These are phyloP conservation scores for Adansonia rubrostipa DNA, from an alignment of 441 rosid genomes.

Conservation along the genomic window DNA sequence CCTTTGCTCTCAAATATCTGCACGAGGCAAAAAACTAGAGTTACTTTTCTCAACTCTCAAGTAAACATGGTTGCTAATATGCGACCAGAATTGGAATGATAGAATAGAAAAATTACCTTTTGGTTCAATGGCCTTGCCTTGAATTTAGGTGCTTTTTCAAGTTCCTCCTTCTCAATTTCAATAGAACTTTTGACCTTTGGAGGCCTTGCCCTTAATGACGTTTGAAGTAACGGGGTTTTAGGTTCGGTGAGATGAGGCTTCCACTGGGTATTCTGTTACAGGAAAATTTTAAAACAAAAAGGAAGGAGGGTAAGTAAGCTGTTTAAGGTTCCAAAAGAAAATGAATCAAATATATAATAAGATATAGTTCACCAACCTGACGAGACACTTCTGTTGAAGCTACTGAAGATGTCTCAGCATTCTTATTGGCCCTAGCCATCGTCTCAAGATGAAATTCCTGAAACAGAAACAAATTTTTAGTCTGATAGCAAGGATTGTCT, in stretches of 20 bases:
- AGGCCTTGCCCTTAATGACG: constrained; percentile 89
- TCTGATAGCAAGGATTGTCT: neutral
- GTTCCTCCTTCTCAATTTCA: constrained; percentile 86
- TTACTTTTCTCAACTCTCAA: neutral
- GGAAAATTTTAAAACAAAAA: neutral
- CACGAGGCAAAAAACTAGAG: constrained; percentile 25
- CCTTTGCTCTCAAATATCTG: constrained; percentile 98
- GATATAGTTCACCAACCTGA: constrained; percentile 52
- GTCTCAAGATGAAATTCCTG: constrained; percentile 94
- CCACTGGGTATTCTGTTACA: constrained; percentile 60
- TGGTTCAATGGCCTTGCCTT: constrained; percentile 93
- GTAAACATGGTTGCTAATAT: neutral
- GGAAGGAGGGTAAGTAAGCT: constrained; percentile 11
- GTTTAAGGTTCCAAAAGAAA: neutral
- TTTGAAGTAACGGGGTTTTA: constrained; percentile 77
- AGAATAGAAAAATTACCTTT: constrained; percentile 57
- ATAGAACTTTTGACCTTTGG: constrained; percentile 69
- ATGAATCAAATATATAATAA: neutral
- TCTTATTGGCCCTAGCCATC: constrained; percentile 73
- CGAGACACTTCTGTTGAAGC: constrained; percentile 73
- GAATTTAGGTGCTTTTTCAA: constrained; percentile 88
- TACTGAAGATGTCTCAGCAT: constrained; percentile 79
- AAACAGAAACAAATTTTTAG: constrained; percentile 26
- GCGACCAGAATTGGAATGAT: constrained; percentile 4
- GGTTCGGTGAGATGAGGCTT: constrained; percentile 76